Base-by-base conservation (phyloP, 371 early-diverging fungal genomes). In the Umbelopsis sp. region DNA sequence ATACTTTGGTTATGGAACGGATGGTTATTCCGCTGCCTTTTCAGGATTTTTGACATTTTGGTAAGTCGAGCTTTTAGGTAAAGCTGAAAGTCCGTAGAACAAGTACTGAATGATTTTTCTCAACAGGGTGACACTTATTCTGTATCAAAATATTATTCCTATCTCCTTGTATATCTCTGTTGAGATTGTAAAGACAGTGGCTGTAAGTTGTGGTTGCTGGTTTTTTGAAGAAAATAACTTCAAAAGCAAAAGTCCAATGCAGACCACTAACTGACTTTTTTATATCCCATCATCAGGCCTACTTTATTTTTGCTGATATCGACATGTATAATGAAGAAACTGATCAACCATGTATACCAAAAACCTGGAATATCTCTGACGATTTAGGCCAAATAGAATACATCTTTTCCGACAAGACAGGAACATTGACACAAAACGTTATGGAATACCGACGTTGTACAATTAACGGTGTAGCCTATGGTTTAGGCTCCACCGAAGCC, bases 161-260 rank as follows among this genome's bases (percentile, higher is more conserved):
- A 93, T 99, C 65, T 96, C 97, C 18, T 84, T 99, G 24, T 99
- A 97, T 75, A 92, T 99, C 63, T 96, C 94, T 16, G 86, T 98
- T 6, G 99, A 99, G 77, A 83, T 94, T 41, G 95, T 94, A 32
- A 94, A 94, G 76, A 88, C 93, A 12, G 64, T 79, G 16, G 79
- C 77, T 38, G 81, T 81, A 79, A 70, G 79, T 22, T 22, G 22
- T 22, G 0, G 22, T 22, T 22, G 22, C 22, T 22, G 22, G 22
- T 22, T 22, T 22, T 22, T 22, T 22, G 0, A 22, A 22, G 22
- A 22, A 22, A 22, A 22, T 22, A 22, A 22, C 22, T 22, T 22
- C 22, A 22, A 22, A 22, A 22, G 0, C 22, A 22, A 22, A 22
- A 22, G 22, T 22, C 22, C 22, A 22, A 22, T 22, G 22, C 29